Percentiles rank a stretch among this genome's conserved stretches.
Conservation (phyloP, 2,329 filamentous ascomycete species). For the Colletotrichum australisinense region DNA sequence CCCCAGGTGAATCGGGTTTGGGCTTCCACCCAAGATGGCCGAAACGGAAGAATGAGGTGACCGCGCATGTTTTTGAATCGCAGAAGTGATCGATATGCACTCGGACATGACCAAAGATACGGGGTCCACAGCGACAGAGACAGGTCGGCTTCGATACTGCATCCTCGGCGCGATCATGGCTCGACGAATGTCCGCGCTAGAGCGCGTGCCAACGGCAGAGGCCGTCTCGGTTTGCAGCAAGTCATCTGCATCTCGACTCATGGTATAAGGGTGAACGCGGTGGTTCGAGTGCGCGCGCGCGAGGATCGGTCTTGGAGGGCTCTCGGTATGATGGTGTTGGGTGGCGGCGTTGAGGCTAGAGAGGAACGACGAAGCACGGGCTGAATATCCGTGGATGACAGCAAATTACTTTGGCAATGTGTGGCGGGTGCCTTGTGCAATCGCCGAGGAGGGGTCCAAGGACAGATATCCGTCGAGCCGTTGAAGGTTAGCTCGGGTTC, state of each 20-base stretch:
- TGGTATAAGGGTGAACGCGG: slow-evolving; percentile 13
- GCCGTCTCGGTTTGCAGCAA: slow-evolving; percentile 20
- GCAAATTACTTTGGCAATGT: background rate
- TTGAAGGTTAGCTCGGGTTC: slow-evolving; percentile 7
- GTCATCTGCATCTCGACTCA: slow-evolving; percentile 31
- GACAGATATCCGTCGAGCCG: slow-evolving; percentile 8
- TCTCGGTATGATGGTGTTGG: slow-evolving; percentile 5
- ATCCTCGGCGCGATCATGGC: slow-evolving; percentile 53
- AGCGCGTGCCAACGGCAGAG: slow-evolving; percentile 9
- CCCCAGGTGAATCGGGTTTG: slow-evolving; percentile 66
- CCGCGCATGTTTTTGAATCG: slow-evolving; percentile 96
- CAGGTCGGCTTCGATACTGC: slow-evolving; percentile 70
- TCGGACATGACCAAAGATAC: slow-evolving; percentile 96
- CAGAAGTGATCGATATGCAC: slow-evolving; percentile 98
- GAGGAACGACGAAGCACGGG: background rate
- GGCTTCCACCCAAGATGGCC: slow-evolving; percentile 87
- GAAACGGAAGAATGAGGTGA: slow-evolving; percentile 97
- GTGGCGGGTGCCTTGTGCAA: background rate
- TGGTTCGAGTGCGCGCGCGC: background rate
- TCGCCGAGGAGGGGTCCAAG: background rate
- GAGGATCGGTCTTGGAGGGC: background rate
- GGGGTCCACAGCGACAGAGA: slow-evolving; percentile 88
- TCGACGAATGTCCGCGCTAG: slow-evolving; percentile 38
- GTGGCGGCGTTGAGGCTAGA: background rate
- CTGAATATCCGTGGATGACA: background rate